Base-by-base conservation (phyloP, 441 rosid genomes). In the Gossypium gossypioides region DNA sequence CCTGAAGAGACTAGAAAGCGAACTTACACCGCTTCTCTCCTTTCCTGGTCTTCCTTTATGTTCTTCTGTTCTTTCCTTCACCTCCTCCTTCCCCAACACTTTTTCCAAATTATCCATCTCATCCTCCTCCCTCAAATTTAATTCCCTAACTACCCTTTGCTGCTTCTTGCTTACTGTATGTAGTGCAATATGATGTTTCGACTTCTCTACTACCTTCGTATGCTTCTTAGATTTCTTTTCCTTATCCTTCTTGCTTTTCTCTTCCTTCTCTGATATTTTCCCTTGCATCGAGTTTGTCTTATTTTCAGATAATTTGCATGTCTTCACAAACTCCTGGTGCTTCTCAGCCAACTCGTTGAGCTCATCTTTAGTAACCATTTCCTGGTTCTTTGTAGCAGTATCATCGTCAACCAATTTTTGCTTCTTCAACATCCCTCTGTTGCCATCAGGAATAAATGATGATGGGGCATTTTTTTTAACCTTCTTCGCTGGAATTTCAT, bases 1-100 rank as follows among this genome's bases (percentile, higher is more conserved):
- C 74, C 15, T 76, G 82, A 86, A 83, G 62, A 86, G 70, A 42
- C 74, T 70, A 42, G 81, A 81, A 29, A 81, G 78, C 16, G 29
- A 76, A 12, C 66, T 44, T 58, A 0, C 3, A 37, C 61, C 51
- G 21, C 12, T 55, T 22, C 74, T 69, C 51, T 34, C 46, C 72
- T 76, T 57, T 25, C 6, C 58, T 46, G 24, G 55, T 34, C 6
- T 10, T 61, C 70, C 37, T 13, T 56, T 21, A 5, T 7, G n/a
- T 29, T 67, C 56, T 8, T 48, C 64, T 21, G 57, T 51, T 56
- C 72, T 72, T 65, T 46, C 58, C 19, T 27, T 60, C 67, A 65
- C 72, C 74, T 57, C 75, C 5, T 62, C 73, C 71, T 62, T 63
- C 48, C 56, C 75, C 13, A 15, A 56, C 50, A 68, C 18, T 54